phyloP scores from a whole-genome alignment of 306 rosid species.

The Myrica gale region DNA sequence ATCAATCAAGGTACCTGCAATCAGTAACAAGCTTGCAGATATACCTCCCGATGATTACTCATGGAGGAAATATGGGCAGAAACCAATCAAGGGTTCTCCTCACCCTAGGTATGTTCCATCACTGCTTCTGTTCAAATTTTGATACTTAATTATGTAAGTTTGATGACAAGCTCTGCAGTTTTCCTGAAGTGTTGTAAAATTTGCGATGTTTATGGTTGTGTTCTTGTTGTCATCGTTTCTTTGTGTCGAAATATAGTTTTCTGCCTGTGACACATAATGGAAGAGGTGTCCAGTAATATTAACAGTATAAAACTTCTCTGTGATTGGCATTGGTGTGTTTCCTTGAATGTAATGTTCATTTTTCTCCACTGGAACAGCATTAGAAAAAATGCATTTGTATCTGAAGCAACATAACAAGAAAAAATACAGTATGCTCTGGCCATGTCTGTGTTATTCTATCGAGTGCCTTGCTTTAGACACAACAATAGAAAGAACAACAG shows the following conservation, averaged over 20 bases:
- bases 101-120: conserved; percentile 73
- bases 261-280: neutral
- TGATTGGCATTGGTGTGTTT: conserved; percentile 2
- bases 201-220: conserved; percentile 19
- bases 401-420: neutral
- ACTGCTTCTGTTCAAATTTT: conserved; percentile 17
- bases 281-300: neutral
- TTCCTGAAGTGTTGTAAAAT: neutral
- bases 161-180: conserved; percentile 5
- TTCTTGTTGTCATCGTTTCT: neutral
- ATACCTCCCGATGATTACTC: conserved; percentile 98
- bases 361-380: conserved; percentile 7
- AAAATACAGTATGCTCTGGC: neutral
- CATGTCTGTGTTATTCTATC: conserved; percentile 6
- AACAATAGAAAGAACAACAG: conserved; percentile 7
- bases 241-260: too few relatives aligned
- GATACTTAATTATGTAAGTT: conserved; percentile 6
- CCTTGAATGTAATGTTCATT: conserved; percentile 3
- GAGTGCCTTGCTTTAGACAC: conserved; percentile 5
- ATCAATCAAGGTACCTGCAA: conserved; percentile 94
- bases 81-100: conserved; percentile 99
- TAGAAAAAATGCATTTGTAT: too few relatives aligned
- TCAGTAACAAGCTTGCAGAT: conserved; percentile 96
- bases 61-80: conserved; percentile 99
- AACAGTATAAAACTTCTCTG: neutral